These are phyloP conservation scores for Phytophthora parvispora DNA, from an alignment of 352 stramenopile genomes.

Conservation along the genomic window DNA sequence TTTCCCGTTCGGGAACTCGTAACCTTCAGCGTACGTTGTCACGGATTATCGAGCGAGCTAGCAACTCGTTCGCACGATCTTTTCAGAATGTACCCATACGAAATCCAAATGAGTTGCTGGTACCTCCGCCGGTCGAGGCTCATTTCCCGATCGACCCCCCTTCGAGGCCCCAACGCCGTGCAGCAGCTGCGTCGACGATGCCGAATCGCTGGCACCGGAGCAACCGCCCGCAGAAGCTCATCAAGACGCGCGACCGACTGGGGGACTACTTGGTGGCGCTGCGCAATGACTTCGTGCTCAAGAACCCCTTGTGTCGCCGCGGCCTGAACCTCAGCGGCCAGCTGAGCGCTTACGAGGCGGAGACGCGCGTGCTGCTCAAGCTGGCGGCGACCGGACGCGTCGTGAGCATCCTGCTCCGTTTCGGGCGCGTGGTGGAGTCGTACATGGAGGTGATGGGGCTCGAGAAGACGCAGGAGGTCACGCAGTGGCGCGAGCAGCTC, in stretches of 20 bases:
- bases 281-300: constrained; percentile 6
- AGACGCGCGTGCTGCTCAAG: background rate
- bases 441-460: background rate
- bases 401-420: background rate
- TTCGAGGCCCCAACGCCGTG: too few relatives aligned
- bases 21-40: too few relatives aligned
- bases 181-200: too few relatives aligned
- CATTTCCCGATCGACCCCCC: too few relatives aligned
- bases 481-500: constrained; percentile 21
- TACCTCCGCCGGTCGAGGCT: too few relatives aligned
- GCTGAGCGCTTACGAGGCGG: background rate
- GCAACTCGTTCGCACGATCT: too few relatives aligned
- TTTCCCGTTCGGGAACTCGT: too few relatives aligned
- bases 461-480: constrained; percentile 18
- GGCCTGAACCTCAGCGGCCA: background rate
- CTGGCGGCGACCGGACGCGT: background rate
- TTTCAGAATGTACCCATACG: too few relatives aligned
- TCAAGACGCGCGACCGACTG: constrained; percentile 19
- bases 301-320: background rate
- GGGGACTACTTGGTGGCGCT: constrained; percentile 36
- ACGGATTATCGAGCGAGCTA: too few relatives aligned
- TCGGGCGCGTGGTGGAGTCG: background rate
- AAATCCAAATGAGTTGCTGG: too few relatives aligned
- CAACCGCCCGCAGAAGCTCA: constrained; percentile 13
- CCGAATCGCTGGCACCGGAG: constrained; percentile 19